Evolutionary conservation across 106 monocot species (phyloP), one percentile per base, ranked within the genome.

Genomic region (Apostasia shenzhenica): DNA sequence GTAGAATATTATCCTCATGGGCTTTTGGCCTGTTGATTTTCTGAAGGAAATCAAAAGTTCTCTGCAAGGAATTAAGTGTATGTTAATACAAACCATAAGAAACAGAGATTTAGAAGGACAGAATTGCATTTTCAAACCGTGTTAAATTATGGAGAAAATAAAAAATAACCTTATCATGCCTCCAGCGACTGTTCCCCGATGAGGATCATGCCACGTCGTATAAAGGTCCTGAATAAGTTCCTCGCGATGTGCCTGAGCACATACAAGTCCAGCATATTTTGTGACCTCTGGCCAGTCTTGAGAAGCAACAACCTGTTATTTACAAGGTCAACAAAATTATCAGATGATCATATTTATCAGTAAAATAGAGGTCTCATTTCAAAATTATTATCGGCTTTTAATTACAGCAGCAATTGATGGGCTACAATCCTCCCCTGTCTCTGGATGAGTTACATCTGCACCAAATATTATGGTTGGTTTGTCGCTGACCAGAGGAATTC

Each of bases 221-320:
- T 61, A 94, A 41, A 94, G 68, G 70, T 94, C 93, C 53, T 89
- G 89, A 80, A 94, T 94, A 55, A 94, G 86, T 69, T 94, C 93
- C 57, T 90, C 86, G 13, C 93, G 69, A 81, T 90, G 89, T 41
- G 93, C 93, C 78, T 90, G 94, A 61, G 94, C 82, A 76, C 90
- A 94, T 14, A 94, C 85, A 14, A 94, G 73, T 12, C 94, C 90
- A 67, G 85, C 90, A 70, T 94, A 94, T 75, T 94, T 94, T 63
- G 94, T 90, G 67, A 94, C 87, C 75, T 94, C 90, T 59, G 94
- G 94, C 94, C 94, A 94, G 60, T 94, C 94, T 78, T 90, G 90
- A 39, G 94, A 94, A 50, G 90, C 94, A 42, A 94, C 94, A 77
- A 94, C 94, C 94, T 94, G 71, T 10, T n/a, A 41, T 37, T 45